Evolutionary conservation across 345 rosid species (phyloP).

Genomic region (Ceriops tagal): DNA sequence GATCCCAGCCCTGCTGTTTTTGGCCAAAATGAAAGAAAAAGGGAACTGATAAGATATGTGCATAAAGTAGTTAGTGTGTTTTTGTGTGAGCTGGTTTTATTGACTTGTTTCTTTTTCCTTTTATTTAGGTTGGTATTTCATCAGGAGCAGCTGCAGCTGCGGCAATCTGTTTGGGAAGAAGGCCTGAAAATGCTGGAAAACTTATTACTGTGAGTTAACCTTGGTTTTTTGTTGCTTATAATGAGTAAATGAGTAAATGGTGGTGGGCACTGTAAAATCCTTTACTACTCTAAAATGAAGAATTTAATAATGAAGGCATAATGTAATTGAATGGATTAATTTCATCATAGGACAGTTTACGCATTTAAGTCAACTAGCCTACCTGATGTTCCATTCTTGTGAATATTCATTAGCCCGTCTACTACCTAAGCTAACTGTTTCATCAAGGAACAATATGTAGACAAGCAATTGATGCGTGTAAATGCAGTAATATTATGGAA

Average conservation of each 20-base stretch:
- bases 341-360: background rate
- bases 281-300: no score
- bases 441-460: background rate
- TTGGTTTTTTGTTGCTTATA: background rate
- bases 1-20: background rate
- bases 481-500: background rate
- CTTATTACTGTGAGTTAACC: conserved; percentile 60
- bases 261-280: no score
- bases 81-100: background rate
- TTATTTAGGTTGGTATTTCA: conserved; percentile 80
- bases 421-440: background rate
- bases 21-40: no score
- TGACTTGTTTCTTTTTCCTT: background rate
- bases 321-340: background rate
- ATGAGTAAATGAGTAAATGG: background rate
- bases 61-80: background rate
- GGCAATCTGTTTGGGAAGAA: conserved; percentile 68
- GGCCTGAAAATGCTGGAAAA: conserved; percentile 88
- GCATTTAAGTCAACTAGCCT: background rate
- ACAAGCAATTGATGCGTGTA: background rate
- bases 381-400: background rate
- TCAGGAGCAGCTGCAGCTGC: conserved; percentile 99
- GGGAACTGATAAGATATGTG: no score
- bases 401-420: background rate
- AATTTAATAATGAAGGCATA: background rate